Conservation (phyloP, 768 basidiomycete genomes). For the Russula sp. region DNA sequence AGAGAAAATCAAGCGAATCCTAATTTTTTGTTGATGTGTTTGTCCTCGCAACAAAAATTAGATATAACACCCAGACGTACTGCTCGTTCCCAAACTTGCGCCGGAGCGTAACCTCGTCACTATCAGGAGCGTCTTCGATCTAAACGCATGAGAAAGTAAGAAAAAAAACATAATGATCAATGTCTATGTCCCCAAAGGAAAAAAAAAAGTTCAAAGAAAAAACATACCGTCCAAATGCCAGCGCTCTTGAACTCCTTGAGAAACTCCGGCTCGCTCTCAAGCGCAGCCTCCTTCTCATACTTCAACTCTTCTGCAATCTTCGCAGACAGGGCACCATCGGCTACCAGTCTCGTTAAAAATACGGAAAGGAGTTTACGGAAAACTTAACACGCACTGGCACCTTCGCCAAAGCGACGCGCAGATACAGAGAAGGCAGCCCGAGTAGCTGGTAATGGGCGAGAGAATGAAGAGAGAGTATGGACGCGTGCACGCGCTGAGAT, state of each 20-base stretch:
- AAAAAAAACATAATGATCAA: not conserved
- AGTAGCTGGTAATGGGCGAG: conserved; percentile 30
- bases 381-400: conserved; percentile 42
- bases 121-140: conserved; percentile 67
- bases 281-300: conserved; percentile 70
- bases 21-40: too few species aligned
- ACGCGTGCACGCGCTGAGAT: conserved; percentile 33
- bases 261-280: conserved; percentile 62
- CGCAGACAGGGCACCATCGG: conserved; percentile 69
- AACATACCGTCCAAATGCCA: conserved; percentile 74
- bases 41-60: too few species aligned
- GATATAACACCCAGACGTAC: conserved; percentile 46
- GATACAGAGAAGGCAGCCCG: conserved; percentile 45
- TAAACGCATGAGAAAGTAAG: conserved; percentile 34
- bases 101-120: conserved; percentile 79
- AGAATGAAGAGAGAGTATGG: conserved; percentile 31
- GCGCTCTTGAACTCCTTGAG: conserved; percentile 68
- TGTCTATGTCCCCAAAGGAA: not conserved
- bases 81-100: conserved; percentile 88
- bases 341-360: conserved; percentile 38
- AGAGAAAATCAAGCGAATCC: conserved; percentile 88
- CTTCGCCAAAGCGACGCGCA: conserved; percentile 41
- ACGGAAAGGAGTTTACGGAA: not conserved
- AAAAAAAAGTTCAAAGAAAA: too few species aligned
- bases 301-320: conserved; percentile 80